These are phyloP conservation scores for Deakozyma indianensis DNA, from an alignment of 805 yeast species.

Conservation along the genomic window DNA sequence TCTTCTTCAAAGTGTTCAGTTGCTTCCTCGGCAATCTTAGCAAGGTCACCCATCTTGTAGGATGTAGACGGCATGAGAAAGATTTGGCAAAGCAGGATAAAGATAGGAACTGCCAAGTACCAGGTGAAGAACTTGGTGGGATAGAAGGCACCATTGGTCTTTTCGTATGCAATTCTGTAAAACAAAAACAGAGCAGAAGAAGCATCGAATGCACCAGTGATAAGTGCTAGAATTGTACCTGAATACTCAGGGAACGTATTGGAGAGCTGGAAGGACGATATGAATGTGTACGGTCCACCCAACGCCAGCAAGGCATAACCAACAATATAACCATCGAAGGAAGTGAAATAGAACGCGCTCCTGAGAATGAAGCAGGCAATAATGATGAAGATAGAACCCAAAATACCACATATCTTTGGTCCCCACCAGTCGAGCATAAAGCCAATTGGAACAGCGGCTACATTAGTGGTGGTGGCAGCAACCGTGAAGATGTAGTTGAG, in stretches of 20 bases:
- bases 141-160: constrained; percentile 22
- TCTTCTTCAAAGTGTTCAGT: constrained; percentile 11
- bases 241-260: constrained; percentile 73
- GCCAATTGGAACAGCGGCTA: constrained; percentile 74
- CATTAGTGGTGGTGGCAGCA: constrained; percentile 78
- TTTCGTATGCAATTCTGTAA: constrained; percentile 54
- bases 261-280: constrained; percentile 80
- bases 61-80: constrained; percentile 68
- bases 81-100: constrained; percentile 59
- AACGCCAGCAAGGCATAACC: constrained; percentile 72
- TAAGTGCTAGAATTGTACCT: constrained; percentile 64
- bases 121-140: constrained; percentile 46
- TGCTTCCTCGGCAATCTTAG: constrained; percentile 24
- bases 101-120: constrained; percentile 64
- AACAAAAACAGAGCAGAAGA: constrained; percentile 76
- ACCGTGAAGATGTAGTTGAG: constrained; percentile 71
- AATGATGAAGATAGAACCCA: constrained; percentile 51
- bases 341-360: constrained; percentile 21
- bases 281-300: constrained; percentile 90
- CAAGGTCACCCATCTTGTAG: constrained; percentile 53
- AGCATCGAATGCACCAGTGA: constrained; percentile 91
- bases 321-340: constrained; percentile 48
- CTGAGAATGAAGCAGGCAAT: constrained; percentile 39
- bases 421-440: constrained; percentile 64
- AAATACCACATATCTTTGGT: constrained; percentile 61